Conservation (phyloP, 1,284 basidiomycete species). For the Ustilago loliicola region DNA sequence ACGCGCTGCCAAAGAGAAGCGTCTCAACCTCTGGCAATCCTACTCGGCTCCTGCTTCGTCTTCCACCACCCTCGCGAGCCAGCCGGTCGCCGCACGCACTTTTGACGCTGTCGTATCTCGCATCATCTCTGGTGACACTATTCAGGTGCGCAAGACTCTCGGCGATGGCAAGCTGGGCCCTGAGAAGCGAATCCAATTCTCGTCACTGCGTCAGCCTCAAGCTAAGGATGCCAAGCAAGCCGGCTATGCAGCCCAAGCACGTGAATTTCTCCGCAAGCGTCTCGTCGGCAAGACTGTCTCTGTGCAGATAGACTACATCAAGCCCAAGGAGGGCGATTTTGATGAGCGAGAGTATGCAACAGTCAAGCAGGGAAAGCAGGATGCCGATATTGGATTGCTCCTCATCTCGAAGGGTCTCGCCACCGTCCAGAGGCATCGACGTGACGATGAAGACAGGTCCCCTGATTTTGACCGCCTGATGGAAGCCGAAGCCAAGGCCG, state of each 20-base stretch:
- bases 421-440: constrained; percentile 86
- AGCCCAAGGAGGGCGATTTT: constrained; percentile 62
- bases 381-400: constrained; percentile 85
- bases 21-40: constrained; percentile 82
- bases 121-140: constrained; percentile 91
- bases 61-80: constrained; percentile 38
- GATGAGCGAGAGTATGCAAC: constrained; percentile 66
- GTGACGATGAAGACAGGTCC: constrained; percentile 94
- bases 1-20: constrained; percentile 84
- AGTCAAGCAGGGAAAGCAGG: constrained; percentile 57
- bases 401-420: constrained; percentile 93
- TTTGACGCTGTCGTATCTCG: constrained; percentile 84
- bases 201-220: constrained; percentile 82
- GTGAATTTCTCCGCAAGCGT: constrained; percentile 74
- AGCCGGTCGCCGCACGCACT: constrained; percentile 49
- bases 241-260: constrained; percentile 89
- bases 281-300: constrained; percentile 61
- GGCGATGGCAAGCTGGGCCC: constrained; percentile 72
- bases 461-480: constrained; percentile 94
- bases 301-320: constrained; percentile 67
- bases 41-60: constrained; percentile 62
- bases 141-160: constrained; percentile 72
- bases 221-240: constrained; percentile 85
- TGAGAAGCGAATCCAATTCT: constrained; percentile 89
- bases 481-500: constrained; percentile 87